Percentiles rank a stretch among this genome's conserved stretches.
These are phyloP conservation scores for Solanum etuberosum DNA, from an alignment of 257 asterid genomes.

Conservation along the genomic window DNA sequence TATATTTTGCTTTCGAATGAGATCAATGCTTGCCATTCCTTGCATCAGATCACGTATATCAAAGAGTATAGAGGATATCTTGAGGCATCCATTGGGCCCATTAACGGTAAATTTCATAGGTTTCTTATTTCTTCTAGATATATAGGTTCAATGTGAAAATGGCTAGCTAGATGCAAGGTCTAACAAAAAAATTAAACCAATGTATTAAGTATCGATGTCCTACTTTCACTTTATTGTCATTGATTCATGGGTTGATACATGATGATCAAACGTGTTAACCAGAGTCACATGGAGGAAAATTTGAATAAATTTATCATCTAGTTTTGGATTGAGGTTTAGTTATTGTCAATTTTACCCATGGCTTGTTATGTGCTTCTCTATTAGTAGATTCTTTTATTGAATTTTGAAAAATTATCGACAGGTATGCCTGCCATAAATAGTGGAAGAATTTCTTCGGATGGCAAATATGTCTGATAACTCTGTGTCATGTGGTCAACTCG, in stretches of 20 bases:
- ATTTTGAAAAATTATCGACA: constrained; percentile 8
- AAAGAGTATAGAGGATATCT: constrained; percentile 47
- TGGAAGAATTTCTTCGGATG: constrained; percentile 61
- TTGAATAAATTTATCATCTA: no score
- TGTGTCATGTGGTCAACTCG: constrained; percentile 23
- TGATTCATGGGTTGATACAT: no score
- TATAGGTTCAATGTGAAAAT: no score
- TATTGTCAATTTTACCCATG: not conserved
- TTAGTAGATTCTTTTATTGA: not conserved
- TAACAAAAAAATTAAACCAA: no score
- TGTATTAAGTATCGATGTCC: no score
- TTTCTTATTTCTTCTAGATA: no score
- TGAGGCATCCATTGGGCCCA: constrained; percentile 54
- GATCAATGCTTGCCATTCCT: constrained; percentile 50
- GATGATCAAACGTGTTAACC: no score
- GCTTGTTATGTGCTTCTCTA: not conserved
- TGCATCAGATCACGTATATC: constrained; percentile 43
- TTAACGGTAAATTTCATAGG: constrained; percentile 36
- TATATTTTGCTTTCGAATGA: constrained; percentile 82
- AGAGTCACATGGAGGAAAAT: no score
- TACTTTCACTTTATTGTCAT: no score
- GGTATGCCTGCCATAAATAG: constrained; percentile 86
- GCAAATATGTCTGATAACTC: constrained; percentile 35
- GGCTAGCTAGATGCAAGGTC: no score
- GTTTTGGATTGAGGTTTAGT: not conserved